Base-by-base conservation (phyloP, 148 eudicot genomes). In the Polygonum maritimum region DNA sequence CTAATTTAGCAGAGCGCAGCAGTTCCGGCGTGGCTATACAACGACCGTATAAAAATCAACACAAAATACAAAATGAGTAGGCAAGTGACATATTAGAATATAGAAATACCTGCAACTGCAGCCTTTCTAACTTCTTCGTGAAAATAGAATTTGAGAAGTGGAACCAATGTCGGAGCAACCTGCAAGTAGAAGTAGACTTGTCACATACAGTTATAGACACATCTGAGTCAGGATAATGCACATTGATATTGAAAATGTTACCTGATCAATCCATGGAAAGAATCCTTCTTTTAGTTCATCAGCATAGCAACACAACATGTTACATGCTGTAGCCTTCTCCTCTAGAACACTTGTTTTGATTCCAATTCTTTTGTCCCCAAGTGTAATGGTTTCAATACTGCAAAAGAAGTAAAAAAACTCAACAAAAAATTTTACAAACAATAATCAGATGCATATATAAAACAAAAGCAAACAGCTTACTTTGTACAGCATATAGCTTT, bases 251-350 rank as follows among this genome's bases (percentile, higher is more conserved):
- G n/a, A 15, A 60, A 63, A 35, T 15, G 18, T 47, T 12, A 84
- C 86, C 86, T 84, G 86, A 75, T 84, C 86, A 69, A 82, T 78
- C 81, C 87, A 82, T 36, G 85, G 85, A 78, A 82, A 80, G 81
- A 83, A 85, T 48, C 85, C 85, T 78, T 83, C 87, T 78, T 85
- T 85, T 72, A 85, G 77, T 80, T 85, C 87, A 69, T 82, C 85
- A 76, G 85, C 87, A 78, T 80, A 85, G 75, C 87, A 85, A 71
- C 87, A 85, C 49, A 85, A 62, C 85, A 82, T 82, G 81, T 85
- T 85, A 70, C 87, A 82, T 58, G 87, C 87, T 44, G 83, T 82
- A 78, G 87, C 85, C 76, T 85, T 85, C 80, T 85, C 87, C 78
- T 85, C 87, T 19, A 85, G 75, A 55, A 80, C 83, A 74, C 85